These are phyloP conservation scores for Suhomyces atakaporum DNA, from an alignment of 1,139 yeast species.

Conservation along the genomic window DNA sequence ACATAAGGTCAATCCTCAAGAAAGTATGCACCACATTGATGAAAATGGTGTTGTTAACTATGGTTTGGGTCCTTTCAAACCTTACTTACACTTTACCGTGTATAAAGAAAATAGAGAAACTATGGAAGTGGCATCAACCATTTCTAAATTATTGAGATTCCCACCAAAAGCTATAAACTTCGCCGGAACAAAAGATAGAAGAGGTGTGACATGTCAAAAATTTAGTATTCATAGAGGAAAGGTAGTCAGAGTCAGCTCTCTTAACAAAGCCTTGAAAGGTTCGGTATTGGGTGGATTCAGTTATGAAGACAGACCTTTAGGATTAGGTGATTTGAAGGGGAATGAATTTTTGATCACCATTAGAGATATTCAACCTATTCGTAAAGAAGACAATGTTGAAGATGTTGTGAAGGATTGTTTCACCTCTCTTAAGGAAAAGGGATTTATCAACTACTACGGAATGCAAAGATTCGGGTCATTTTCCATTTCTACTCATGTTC, in stretches of 20 bases:
- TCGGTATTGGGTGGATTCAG: conserved; percentile 75
- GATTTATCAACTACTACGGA: conserved; percentile 92
- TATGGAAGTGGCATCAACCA: conserved; percentile 84
- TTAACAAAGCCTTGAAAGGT: conserved; percentile 75
- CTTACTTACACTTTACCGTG: conserved; percentile 73
- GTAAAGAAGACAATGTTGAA: conserved; percentile 36
- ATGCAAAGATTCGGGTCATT: conserved; percentile 98
- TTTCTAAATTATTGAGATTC: conserved; percentile 71
- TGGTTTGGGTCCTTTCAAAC: conserved; percentile 68
- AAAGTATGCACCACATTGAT: conserved; percentile 52
- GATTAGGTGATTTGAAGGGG: conserved; percentile 82
- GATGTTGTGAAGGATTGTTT: conserved; percentile 54
- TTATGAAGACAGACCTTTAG: conserved; percentile 63
- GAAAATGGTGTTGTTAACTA: conserved; percentile 51
- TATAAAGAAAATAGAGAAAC: conserved; percentile 97
- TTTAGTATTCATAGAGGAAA: conserved; percentile 70
- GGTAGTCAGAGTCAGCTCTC: conserved; percentile 74
- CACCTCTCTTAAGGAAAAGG: conserved; percentile 59
- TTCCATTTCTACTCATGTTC: conserved; percentile 83
- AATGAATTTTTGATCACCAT: conserved; percentile 85
- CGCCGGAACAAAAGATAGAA: conserved; percentile 96
- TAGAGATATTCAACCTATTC: conserved; percentile 57
- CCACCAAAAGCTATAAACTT: conserved; percentile 71
- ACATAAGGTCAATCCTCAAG: conserved; percentile 29
- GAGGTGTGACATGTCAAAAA: conserved; percentile 92